Evolutionary conservation across 129 eudicot genomes (phyloP), one percentile per base, ranked within the genome.

Genomic region (Solidago caesia): DNA sequence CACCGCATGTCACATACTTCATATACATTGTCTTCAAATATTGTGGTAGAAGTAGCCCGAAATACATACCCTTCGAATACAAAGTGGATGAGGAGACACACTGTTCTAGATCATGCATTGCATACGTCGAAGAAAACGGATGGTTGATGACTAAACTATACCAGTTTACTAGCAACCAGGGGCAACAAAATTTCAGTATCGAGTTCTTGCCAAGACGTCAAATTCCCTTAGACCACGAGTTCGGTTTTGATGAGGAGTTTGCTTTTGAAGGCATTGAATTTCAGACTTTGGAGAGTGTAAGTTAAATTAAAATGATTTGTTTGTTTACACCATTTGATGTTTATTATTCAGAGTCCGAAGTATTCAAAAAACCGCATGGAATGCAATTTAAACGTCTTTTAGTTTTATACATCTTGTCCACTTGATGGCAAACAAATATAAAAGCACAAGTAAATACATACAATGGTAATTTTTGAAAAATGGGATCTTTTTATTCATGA

Each of bases 261-360:
- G 75, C 64, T 41, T 70, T 73, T 61, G 55, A 56, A 72, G 55
- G 76, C 67, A 58, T 72, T 58, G 76, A 72, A 39, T 57, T 57
- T 56, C 43, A 14, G 67, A 66, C 76, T 15, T 15, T 58, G 57
- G 55, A 72, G 76, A 16, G 15, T 43, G 67, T 72, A 57, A 52
- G 75, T 53, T 70, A 12, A 69, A 27, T 49, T 15, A 25, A 47
- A 10, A 68, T 49, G 45, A 68, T 48, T 66, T 42, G 69, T 43
- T 42, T 64, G 13, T 64, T 64, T 41, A 39, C 47, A 39, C 12
- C 6, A 63, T 11, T 44, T 63, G 11, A n/a, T 29, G 5, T 13
- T 63, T 41, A 0, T 63, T 21, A 43, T n/a, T 42, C 43, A n/a
- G 16, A 12, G 42, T 64, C n/a, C 68, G 13, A 13, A 64, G 33